phyloP scores from a whole-genome alignment of 225 moss, liverwort and hornwort species.

The Physcomitrellopsis africana region DNA sequence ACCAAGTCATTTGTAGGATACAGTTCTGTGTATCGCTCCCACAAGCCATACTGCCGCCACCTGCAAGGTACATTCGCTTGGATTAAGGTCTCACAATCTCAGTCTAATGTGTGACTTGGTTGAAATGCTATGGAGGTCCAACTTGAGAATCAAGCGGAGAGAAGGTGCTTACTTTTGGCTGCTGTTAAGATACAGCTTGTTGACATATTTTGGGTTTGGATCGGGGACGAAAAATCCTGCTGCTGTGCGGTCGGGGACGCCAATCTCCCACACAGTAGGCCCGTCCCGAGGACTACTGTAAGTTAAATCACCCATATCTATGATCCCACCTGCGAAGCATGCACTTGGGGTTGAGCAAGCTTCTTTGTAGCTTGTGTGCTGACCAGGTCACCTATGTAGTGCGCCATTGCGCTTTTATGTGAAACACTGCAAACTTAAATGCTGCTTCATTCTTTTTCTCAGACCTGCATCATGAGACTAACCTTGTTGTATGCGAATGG shows the following conservation, averaged over 20 bases:
- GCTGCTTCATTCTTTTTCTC: background rate
- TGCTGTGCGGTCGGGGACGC: conserved; percentile 82
- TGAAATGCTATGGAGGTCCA: too few species aligned
- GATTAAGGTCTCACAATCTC: conserved; percentile 6
- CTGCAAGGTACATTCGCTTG: conserved; percentile 38
- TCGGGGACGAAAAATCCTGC: conserved; percentile 78
- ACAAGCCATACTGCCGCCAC: conserved; percentile 91
- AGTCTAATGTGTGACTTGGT: too few species aligned
- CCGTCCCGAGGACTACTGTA: conserved; percentile 77
- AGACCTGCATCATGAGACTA: background rate
- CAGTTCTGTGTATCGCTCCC: conserved; percentile 82
- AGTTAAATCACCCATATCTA: conserved; percentile 60
- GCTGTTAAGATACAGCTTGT: conserved; percentile 77
- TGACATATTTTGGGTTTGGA: conserved; percentile 79
- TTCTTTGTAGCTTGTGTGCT: background rate
- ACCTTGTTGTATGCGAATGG: conserved; percentile 67
- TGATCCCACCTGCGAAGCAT: conserved; percentile 47
- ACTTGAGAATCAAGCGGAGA: too few species aligned
- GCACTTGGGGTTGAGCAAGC: background rate
- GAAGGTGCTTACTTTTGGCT: conserved; percentile 57
- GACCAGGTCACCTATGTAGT: background rate
- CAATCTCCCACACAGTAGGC: conserved; percentile 87
- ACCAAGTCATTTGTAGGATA: conserved; percentile 70
- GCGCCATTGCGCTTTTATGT: background rate
- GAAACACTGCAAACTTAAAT: background rate